Base-by-base conservation (phyloP, 306 rosid species). In the Phaseolus lunatus region DNA sequence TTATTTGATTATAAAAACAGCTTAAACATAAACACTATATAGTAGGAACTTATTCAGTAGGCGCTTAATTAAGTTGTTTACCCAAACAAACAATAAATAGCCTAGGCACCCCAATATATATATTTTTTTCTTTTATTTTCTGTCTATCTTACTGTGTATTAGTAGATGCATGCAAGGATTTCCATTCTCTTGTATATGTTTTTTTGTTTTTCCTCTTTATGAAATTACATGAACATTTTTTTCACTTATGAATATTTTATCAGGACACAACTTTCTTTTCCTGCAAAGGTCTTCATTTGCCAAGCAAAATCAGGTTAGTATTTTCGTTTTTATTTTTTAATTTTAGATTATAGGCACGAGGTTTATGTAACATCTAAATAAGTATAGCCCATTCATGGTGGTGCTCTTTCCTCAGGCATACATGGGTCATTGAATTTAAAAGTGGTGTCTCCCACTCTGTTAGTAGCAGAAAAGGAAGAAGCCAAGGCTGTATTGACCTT, bases 391-490 rank as follows among this genome's bases (percentile, higher is more conserved):
- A 47, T 44, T 13, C 19, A 29, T 16, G 62, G 50, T 41, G 50
- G 37, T 58, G 65, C 39, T 67, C 76, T 79, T 37, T 54, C 80
- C 59, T 86, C 87, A 54, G 90, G 84, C 77, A 57, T 80, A 83
- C 83, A 92, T 49, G 91, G 90, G 57, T 83, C 93, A 0, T 83
- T 79, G 54, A 89, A 81, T 69, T 92, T 79, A 24, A 87, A 82
- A 78, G 67, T 72, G 63, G 83, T 89, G 62, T 62, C 96, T 77
- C 85, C 92, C 20, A 86, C 90, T 58, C 83, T 92, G 76, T 85
- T 95, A 79, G 90, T 83, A 24, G 96, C 97, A 45, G 98, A 92
- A 83, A 95, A 89, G 84, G 98, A 92, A 88, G 98, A 92, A 88
- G 95, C 98, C 73, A 95, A 85, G 83, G 98, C 97, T 68, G 93